Percentiles rank a stretch among this genome's conserved stretches.
Evolutionary conservation across 352 stramenopile species (phyloP).

Genomic region (Globisporangium cystogenes): DNA sequence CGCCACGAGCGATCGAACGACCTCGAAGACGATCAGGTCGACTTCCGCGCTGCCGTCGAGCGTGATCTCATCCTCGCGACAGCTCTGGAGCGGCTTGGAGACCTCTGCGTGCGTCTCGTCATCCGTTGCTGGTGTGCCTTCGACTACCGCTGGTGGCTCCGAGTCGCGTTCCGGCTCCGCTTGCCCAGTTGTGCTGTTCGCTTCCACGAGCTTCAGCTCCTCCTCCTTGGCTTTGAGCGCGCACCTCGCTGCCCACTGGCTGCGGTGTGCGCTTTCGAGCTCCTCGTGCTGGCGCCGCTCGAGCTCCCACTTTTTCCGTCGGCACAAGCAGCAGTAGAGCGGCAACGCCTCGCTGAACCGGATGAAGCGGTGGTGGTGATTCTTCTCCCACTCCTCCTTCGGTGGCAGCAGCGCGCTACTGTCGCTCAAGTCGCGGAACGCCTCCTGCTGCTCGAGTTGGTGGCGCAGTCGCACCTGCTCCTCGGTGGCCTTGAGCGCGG

Average conservation of each 20-base stretch:
- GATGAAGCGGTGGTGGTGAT: conserved; percentile 66
- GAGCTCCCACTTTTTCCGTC: conserved; percentile 56
- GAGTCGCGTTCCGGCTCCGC: background rate
- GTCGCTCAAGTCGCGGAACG: conserved; percentile 6
- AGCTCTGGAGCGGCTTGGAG: too few species aligned
- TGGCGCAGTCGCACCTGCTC: conserved; percentile 22
- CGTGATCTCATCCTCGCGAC: background rate
- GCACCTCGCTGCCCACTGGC: conserved; percentile 24
- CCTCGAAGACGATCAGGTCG: conserved; percentile 11
- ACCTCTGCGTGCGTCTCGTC: background rate
- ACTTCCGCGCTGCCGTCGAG: background rate
- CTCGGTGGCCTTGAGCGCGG: conserved; percentile 32
- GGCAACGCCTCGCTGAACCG: conserved; percentile 18
- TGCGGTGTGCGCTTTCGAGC: conserved; percentile 35
- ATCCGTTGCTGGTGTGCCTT: background rate
- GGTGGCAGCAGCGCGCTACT: conserved; percentile 10
- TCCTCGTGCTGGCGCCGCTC: conserved; percentile 38
- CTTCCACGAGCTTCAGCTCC: conserved; percentile 25
- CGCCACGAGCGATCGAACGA: conserved; percentile 11
- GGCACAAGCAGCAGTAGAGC: conserved; percentile 59
- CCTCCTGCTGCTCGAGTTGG: conserved; percentile 13
- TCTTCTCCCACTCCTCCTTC: conserved; percentile 63
- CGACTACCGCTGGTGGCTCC: background rate
- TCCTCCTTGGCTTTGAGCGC: conserved; percentile 40
- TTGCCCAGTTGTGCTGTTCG: background rate